Percentiles rank a stretch among this genome's conserved stretches.
These are phyloP conservation scores for Stenogyne calaminthoides DNA, from an alignment of 305 asterid species.

Conservation along the genomic window DNA sequence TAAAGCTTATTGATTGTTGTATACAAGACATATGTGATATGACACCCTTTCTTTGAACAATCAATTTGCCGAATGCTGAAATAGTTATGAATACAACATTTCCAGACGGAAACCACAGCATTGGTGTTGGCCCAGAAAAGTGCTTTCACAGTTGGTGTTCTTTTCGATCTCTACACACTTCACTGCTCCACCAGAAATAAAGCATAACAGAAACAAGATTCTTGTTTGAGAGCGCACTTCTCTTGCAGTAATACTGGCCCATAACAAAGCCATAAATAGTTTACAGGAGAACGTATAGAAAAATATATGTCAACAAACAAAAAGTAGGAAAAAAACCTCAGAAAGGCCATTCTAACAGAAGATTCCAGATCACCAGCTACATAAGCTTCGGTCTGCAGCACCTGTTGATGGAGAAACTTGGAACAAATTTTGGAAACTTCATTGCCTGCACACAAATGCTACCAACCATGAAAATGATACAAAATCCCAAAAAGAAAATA, in stretches of 20 bases:
- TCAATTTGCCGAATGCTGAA: neutral
- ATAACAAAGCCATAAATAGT: constrained; percentile 28
- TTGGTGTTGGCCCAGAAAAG: neutral
- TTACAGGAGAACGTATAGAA: constrained; percentile 22
- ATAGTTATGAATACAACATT: constrained; percentile 7
- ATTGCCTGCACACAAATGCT: constrained; percentile 53
- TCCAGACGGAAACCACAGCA: too few relatives aligned
- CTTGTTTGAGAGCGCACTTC: neutral
- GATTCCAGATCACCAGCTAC: constrained; percentile 70
- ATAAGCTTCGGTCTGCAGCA: constrained; percentile 75
- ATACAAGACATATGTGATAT: constrained; percentile 20
- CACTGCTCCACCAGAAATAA: neutral
- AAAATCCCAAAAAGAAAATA: too few relatives aligned
- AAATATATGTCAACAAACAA: constrained; percentile 25
- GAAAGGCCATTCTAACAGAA: too few relatives aligned
- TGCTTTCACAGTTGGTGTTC: too few relatives aligned
- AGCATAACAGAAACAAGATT: constrained; percentile 10
- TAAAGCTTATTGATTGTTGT: neutral
- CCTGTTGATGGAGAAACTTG: constrained; percentile 87
- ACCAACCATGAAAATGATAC: constrained; percentile 18
- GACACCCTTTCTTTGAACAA: neutral
- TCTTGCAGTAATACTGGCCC: constrained; percentile 15
- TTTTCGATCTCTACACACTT: too few relatives aligned
- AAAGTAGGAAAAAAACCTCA: constrained; percentile 57
- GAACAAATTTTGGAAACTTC: constrained; percentile 93